Conservation (phyloP, 208 protist species). For the Endotrypanum monterogeii region DNA sequence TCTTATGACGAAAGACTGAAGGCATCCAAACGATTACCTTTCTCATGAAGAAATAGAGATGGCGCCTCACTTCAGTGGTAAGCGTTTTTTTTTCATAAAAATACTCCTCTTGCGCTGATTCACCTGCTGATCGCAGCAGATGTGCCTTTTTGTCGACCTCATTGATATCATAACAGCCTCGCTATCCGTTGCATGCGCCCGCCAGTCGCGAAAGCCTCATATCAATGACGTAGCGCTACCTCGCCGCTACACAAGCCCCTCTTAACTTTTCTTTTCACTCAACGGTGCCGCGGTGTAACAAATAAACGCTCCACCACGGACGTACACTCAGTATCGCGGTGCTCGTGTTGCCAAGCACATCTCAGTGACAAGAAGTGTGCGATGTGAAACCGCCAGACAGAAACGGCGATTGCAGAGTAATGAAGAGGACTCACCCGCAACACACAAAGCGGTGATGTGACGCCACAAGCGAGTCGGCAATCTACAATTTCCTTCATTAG, state of each 20-base stretch:
- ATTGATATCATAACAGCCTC: background rate
- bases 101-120: slow-evolving; percentile 19
- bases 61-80: background rate
- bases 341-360: background rate
- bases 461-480: background rate
- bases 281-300: background rate
- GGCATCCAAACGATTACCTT: too few relatives aligned
- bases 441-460: background rate
- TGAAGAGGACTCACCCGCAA: background rate
- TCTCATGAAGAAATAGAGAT: too few relatives aligned
- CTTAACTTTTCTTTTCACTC: background rate
- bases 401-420: background rate
- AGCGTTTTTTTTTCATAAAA: slow-evolving; percentile 11
- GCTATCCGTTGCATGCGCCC: background rate
- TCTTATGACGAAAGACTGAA: too few relatives aligned
- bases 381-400: background rate
- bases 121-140: slow-evolving; percentile 10
- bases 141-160: slow-evolving; percentile 1
- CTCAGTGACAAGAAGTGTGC: too few relatives aligned
- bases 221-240: background rate
- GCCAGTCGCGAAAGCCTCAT: background rate
- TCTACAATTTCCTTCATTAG: background rate
- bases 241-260: background rate
- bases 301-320: too few relatives aligned
- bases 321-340: too few relatives aligned